These are phyloP conservation scores for Coemansia asiatica DNA, from an alignment of 192 early-diverging fungal species.

Conservation along the genomic window DNA sequence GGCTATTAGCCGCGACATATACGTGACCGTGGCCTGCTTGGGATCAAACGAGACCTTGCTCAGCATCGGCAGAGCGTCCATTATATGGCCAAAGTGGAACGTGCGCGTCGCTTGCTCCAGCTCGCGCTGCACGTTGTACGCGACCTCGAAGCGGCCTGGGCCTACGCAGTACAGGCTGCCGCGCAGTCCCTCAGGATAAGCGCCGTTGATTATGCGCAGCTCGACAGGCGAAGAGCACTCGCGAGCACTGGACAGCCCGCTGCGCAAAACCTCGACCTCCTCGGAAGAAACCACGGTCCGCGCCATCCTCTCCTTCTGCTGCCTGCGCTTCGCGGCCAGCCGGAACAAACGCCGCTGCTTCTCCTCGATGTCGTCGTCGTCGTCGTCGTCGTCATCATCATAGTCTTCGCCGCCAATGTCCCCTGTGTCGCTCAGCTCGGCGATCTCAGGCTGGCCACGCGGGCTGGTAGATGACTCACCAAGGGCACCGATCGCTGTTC, in stretches of 20 bases:
- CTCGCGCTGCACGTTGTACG: constrained; percentile 63
- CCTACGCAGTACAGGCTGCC: constrained; percentile 68
- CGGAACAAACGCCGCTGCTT: constrained; percentile 37
- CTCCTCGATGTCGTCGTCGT: constrained; percentile 28
- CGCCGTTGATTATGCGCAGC: constrained; percentile 57
- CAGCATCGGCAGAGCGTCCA: constrained; percentile 73
- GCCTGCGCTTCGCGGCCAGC: constrained; percentile 33
- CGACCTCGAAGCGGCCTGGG: constrained; percentile 67
- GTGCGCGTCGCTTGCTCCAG: constrained; percentile 66
- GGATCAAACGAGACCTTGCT: constrained; percentile 68
- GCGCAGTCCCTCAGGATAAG: constrained; percentile 65
- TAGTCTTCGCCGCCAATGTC: constrained; percentile 9
- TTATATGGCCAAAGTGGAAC: constrained; percentile 69
- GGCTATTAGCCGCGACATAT: constrained; percentile 63
- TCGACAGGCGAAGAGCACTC: constrained; percentile 49
- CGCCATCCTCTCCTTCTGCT: constrained; percentile 36
- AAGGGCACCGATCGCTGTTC: constrained; percentile 19
- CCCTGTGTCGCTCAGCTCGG: constrained; percentile 17
- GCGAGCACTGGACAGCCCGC: constrained; percentile 60
- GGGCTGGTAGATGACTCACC: constrained; percentile 15
- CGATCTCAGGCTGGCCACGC: constrained; percentile 13
- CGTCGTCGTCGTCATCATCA: constrained; percentile 8
- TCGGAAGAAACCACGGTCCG: constrained; percentile 34
- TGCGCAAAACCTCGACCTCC: constrained; percentile 41
- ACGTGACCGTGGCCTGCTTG: constrained; percentile 56